Conservation (phyloP, 2,329 filamentous ascomycete genomes). For the Botryotinia calthae region DNA sequence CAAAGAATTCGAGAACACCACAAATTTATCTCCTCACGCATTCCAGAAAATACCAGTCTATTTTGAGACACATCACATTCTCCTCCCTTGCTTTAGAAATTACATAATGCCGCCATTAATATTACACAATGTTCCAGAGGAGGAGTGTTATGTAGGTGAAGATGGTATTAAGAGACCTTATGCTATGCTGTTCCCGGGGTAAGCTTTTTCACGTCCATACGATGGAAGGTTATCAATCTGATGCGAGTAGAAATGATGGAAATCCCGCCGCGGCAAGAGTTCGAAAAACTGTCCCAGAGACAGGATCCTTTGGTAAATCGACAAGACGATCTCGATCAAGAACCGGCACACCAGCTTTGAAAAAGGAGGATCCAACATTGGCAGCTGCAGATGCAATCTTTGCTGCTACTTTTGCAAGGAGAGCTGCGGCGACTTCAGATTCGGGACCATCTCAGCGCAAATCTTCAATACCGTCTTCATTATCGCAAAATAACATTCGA, state of each 20-base stretch:
- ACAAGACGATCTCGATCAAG: conserved; percentile 61
- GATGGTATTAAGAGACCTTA: conserved; percentile 65
- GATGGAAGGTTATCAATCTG: conserved; percentile 23
- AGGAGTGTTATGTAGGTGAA: conserved; percentile 64
- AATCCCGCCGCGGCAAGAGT: conserved; percentile 49
- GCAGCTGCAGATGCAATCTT: conserved; percentile 62
- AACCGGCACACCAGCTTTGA: conserved; percentile 52
- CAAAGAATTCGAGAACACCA: background rate
- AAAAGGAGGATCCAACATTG: conserved; percentile 59
- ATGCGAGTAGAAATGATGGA: conserved; percentile 49
- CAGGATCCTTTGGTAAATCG: conserved; percentile 66
- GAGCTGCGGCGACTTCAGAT: conserved; percentile 34
- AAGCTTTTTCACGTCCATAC: conserved; percentile 36
- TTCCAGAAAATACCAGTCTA: conserved; percentile 9
- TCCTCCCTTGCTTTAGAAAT: conserved; percentile 14
- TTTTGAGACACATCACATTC: conserved; percentile 17
- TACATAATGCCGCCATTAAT: conserved; percentile 60
- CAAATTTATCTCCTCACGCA: background rate
- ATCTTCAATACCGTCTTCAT: conserved; percentile 32
- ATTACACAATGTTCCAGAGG: conserved; percentile 66
- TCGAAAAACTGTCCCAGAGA: conserved; percentile 55
- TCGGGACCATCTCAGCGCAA: conserved; percentile 38
- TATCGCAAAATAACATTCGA: conserved; percentile 39
- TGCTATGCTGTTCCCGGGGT: conserved; percentile 65
- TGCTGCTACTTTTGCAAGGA: conserved; percentile 54